Conservation (phyloP, 306 rosid species). For the Cicer yamashitae region DNA sequence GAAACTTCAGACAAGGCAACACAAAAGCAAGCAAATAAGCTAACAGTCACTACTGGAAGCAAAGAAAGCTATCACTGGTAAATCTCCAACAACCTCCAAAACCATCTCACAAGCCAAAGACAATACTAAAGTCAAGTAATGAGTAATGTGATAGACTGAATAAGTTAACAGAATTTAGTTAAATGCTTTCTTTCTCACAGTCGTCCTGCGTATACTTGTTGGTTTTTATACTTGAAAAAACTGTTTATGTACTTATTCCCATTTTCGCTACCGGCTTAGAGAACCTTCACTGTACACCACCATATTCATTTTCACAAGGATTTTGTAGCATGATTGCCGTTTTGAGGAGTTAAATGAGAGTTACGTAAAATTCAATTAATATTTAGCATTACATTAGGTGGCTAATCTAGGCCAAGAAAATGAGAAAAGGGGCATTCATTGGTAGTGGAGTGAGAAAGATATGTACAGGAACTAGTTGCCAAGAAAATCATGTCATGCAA, state of each 20-base stretch:
- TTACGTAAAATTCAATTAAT: too few species aligned
- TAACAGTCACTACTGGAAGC: conserved; percentile 64
- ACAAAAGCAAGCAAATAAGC: conserved; percentile 60
- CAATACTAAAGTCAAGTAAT: conserved; percentile 52
- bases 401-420: too few species aligned
- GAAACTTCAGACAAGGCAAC: conserved; percentile 41
- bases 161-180: conserved; percentile 25
- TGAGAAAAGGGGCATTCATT: too few species aligned
- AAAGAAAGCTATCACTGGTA: conserved; percentile 62
- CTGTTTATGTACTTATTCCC: too few species aligned
- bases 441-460: too few species aligned
- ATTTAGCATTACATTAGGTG: too few species aligned
- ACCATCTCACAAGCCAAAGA: conserved; percentile 52
- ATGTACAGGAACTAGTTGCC: too few species aligned
- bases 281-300: too few species aligned
- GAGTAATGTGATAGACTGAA: neutral
- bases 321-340: neutral
- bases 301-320: too few species aligned
- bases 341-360: too few species aligned
- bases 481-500: too few species aligned
- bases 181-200: conserved; percentile 12
- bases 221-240: neutral
- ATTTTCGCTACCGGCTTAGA: too few species aligned
- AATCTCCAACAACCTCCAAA: conserved; percentile 48
- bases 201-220: conserved; percentile 16